Base-by-base conservation (phyloP, 139 green algal genomes). In the Edaphochlamys debaryana region DNA sequence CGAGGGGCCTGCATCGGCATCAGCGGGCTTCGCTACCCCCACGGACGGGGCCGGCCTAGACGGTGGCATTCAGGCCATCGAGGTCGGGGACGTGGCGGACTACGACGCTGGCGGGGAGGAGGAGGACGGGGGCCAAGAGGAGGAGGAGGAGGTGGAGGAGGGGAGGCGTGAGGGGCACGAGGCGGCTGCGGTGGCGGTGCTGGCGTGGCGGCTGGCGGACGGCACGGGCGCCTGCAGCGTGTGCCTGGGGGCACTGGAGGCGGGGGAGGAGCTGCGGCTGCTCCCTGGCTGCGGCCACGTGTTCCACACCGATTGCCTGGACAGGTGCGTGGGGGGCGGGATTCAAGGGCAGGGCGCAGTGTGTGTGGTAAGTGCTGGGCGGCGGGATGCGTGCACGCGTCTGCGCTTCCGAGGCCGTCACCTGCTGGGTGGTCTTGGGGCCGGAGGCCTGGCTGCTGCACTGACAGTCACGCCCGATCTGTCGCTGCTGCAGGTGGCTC, bases 271-370 rank as follows among this genome's bases (percentile, higher is more conserved):
- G 42, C 76, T 82, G 76, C 42, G 76, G 76, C 63, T 82, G 42
- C 76, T 82, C 42, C 76, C 76, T 11, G 62, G 63, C 42, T 82
- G 76, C 76, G 76, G 76, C 5, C 76, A 82, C 42, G 76, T 82
- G 6, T 82, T 82, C 41, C 76, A 82, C 27, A 11, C 29, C 4
- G 34, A 9, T 2, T 82, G 76, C 32, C 52, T 82, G 17, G 76
- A 82, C 45, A 73, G 45, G 74, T 58, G 58, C 13, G 73, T n/a
- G n/a, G n/a, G n/a, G n/a, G n/a, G n/a, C n/a, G n/a, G n/a, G n/a
- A n/a, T n/a, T n/a, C n/a, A n/a, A n/a, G n/a, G n/a, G n/a, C n/a
- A n/a, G n/a, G n/a, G n/a, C n/a, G n/a, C n/a, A n/a, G n/a, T n/a
- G n/a, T n/a, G n/a, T n/a, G n/a, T n/a, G n/a, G n/a, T n/a, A n/a